phyloP scores from a whole-genome alignment of 257 asterid genomes.

The Primulina huaijiensis region DNA sequence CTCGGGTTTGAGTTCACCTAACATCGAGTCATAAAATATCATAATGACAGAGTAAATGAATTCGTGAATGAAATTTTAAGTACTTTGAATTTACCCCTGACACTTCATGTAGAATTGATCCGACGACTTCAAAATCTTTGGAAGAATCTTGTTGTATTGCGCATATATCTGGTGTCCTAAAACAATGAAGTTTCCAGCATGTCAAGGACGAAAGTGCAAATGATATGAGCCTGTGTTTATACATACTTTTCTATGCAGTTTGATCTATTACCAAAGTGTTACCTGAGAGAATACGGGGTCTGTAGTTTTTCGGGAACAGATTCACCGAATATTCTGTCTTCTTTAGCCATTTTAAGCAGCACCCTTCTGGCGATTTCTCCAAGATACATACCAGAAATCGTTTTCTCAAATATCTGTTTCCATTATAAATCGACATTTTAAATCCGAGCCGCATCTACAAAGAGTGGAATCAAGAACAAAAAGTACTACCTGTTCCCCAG shows the following conservation, averaged over 20 bases:
- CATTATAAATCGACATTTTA: not conserved
- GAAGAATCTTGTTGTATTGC: slow-evolving; percentile 79
- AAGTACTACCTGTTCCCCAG: slow-evolving; percentile 66
- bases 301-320: slow-evolving; percentile 48
- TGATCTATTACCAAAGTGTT: not conserved
- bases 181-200: slow-evolving; percentile 18
- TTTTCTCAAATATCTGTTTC: slow-evolving; percentile 70
- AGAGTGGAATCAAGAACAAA: not conserved
- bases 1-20: slow-evolving; percentile 41
- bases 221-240: not conserved
- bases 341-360: slow-evolving; percentile 56
- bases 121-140: slow-evolving; percentile 56
- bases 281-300: slow-evolving; percentile 61
- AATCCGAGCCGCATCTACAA: too few relatives aligned
- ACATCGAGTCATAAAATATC: not conserved
- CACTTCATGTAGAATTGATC: slow-evolving; percentile 46
- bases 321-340: slow-evolving; percentile 52
- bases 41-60: not conserved
- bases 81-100: slow-evolving; percentile 50
- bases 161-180: slow-evolving; percentile 70
- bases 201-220: not conserved
- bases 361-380: slow-evolving; percentile 80
- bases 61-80: not conserved
- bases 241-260: too few relatives aligned
- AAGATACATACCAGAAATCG: slow-evolving; percentile 81